phyloP scores from a whole-genome alignment of 139 green algal species.

The Chlorella sp. region DNA sequence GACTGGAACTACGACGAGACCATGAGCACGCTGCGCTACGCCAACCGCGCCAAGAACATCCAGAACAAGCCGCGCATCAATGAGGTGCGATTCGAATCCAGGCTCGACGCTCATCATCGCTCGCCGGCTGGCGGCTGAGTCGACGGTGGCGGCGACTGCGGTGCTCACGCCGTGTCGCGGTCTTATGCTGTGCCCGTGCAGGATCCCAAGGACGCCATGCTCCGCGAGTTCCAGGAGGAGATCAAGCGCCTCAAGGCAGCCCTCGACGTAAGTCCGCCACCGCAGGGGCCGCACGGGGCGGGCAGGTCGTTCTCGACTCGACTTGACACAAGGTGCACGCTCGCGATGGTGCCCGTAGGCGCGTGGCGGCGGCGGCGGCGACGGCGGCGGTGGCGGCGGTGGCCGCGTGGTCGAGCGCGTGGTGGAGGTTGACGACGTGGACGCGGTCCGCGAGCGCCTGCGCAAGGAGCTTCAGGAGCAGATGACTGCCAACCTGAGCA shows the following conservation, averaged over 20 bases:
- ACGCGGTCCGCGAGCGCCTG: slow-evolving; percentile 39
- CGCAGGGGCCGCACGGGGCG: too few relatives aligned
- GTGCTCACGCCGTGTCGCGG: too few relatives aligned
- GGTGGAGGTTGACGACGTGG: slow-evolving; percentile 42
- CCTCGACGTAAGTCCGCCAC: slow-evolving; percentile 33
- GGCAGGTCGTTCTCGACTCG: too few relatives aligned
- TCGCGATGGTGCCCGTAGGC: too few relatives aligned
- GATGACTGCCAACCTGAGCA: slow-evolving; percentile 37
- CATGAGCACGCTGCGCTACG: slow-evolving; percentile 70
- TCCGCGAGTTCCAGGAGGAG: slow-evolving; percentile 80
- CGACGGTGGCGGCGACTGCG: too few relatives aligned
- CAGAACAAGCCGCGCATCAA: slow-evolving; percentile 84
- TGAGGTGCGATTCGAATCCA: slow-evolving; percentile 47
- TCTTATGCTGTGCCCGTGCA: too few relatives aligned
- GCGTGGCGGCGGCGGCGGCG: neutral
- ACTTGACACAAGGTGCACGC: too few relatives aligned
- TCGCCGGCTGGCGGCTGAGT: too few relatives aligned
- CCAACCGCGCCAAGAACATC: slow-evolving; percentile 84
- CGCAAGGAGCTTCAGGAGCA: slow-evolving; percentile 43
- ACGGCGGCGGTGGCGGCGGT: neutral
- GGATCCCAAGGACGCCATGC: slow-evolving; percentile 82
- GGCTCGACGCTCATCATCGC: too few relatives aligned
- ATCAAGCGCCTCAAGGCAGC: slow-evolving; percentile 71
- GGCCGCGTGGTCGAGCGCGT: slow-evolving; percentile 35
- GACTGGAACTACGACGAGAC: slow-evolving; percentile 86